phyloP scores from a whole-genome alignment of 306 rosid genomes.

The Acmispon strigosus region DNA sequence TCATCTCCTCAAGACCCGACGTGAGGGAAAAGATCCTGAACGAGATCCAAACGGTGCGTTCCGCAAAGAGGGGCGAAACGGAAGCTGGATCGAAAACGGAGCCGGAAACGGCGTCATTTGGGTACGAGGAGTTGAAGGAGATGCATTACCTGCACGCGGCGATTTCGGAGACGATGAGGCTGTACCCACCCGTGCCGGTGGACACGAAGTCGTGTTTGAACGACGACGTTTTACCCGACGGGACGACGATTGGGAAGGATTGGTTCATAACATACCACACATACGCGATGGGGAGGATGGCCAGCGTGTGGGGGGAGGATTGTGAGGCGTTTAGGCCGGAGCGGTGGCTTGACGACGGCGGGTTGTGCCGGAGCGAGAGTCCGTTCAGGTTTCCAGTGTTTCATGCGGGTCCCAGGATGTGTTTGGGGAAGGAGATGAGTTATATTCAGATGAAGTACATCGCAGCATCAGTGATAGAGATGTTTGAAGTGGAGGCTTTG shows the following conservation, averaged over 20 bases:
- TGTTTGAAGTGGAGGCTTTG: slow-evolving; percentile 30
- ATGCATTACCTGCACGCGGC: slow-evolving; percentile 73
- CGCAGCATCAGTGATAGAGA: slow-evolving; percentile 45
- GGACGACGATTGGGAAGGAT: slow-evolving; percentile 32
- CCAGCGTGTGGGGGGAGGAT: slow-evolving; percentile 60
- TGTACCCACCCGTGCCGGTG: slow-evolving; percentile 68
- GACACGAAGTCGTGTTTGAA: slow-evolving; percentile 34
- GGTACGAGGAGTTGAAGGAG: slow-evolving; percentile 49
- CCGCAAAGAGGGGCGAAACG: background rate
- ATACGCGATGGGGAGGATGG: slow-evolving; percentile 80
- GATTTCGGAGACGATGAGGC: slow-evolving; percentile 46
- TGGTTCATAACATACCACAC: slow-evolving; percentile 58
- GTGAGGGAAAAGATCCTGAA: slow-evolving; percentile 21
- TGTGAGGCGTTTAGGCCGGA: slow-evolving; percentile 43
- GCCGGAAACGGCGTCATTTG: slow-evolving; percentile 18
- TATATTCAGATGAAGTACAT: slow-evolving; percentile 80
- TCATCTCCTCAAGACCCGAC: slow-evolving; percentile 31
- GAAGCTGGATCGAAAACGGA: background rate
- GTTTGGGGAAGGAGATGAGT: slow-evolving; percentile 70
- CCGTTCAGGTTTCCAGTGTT: slow-evolving; percentile 52
- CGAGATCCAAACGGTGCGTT: slow-evolving; percentile 32
- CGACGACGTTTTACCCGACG: slow-evolving; percentile 63
- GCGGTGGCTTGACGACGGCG: slow-evolving; percentile 63
- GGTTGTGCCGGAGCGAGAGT: slow-evolving; percentile 32
- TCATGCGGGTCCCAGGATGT: slow-evolving; percentile 66